A percentile compares a stretch with the other conserved stretches of the same genome.
phyloP scores from a whole-genome alignment of 306 rosid genomes.

The Quercus glauca region DNA sequence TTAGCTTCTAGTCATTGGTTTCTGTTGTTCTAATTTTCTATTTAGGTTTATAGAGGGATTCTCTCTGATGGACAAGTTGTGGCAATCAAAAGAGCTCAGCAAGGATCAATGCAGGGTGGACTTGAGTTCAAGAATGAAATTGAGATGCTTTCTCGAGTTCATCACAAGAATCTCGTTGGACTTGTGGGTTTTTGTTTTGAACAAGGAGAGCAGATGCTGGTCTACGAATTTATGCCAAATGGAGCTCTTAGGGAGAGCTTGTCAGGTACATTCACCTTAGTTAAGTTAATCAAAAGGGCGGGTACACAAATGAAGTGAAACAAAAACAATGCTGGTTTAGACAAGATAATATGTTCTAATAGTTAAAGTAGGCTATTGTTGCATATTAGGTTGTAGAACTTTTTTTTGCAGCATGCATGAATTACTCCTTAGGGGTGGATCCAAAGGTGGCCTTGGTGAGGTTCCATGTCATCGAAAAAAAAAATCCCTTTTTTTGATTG shows the following conservation, averaged over 20 bases:
- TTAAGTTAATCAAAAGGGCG: not conserved
- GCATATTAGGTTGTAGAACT: too few relatives aligned
- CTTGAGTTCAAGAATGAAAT: conserved; percentile 92
- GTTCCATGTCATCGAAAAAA: too few relatives aligned
- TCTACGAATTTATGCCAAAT: conserved; percentile 80
- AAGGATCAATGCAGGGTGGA: conserved; percentile 96
- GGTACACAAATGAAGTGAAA: too few relatives aligned
- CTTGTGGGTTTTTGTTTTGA: conserved; percentile 94
- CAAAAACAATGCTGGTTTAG: too few relatives aligned
- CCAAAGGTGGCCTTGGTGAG: too few relatives aligned
- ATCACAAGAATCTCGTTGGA: conserved; percentile 96
- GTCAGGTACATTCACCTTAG: conserved; percentile 46
- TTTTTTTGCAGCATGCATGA: too few relatives aligned
- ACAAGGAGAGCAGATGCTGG: conserved; percentile 93
- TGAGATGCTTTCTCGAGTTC: conserved; percentile 95
- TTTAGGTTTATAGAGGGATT: conserved; percentile 78
- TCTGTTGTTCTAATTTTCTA: conserved; percentile 1
- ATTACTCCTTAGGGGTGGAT: too few relatives aligned
- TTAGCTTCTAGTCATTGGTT: conserved; percentile 2
- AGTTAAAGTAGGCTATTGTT: too few relatives aligned
- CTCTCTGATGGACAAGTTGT: conserved; percentile 69
- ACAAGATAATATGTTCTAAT: too few relatives aligned
- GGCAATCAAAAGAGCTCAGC: conserved; percentile 94
- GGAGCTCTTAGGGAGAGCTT: conserved; percentile 81
- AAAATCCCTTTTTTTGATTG: too few relatives aligned